Evolutionary conservation across 1,139 yeast species (phyloP).

Genomic region (Taphrina confusa): DNA sequence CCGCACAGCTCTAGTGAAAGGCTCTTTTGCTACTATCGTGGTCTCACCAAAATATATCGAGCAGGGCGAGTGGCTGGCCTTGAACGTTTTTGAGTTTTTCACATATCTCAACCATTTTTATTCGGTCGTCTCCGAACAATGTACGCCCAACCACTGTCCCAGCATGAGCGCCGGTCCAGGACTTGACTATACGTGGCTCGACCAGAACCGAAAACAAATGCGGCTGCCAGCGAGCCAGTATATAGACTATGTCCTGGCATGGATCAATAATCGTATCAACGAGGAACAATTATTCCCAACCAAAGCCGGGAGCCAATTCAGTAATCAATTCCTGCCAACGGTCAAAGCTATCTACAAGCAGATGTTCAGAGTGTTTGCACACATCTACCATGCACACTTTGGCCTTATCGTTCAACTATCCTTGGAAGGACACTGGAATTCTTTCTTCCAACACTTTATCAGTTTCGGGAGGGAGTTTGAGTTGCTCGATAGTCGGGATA

Average conservation of each 20-base stretch:
- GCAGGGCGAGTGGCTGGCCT: slow-evolving; percentile 90
- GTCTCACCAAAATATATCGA: slow-evolving; percentile 94
- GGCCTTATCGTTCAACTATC: slow-evolving; percentile 87
- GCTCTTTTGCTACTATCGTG: slow-evolving; percentile 94
- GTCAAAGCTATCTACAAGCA: slow-evolving; percentile 85
- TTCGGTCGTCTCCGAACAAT: slow-evolving; percentile 25
- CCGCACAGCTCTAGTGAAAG: slow-evolving; percentile 90
- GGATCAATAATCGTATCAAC: slow-evolving; percentile 84
- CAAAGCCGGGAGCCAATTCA: slow-evolving; percentile 78
- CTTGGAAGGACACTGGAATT: slow-evolving; percentile 96
- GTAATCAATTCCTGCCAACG: slow-evolving; percentile 78
- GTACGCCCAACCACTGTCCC: slow-evolving; percentile 19
- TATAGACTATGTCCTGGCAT: slow-evolving; percentile 84
- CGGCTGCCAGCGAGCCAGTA: slow-evolving; percentile 91
- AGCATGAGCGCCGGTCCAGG: slow-evolving; percentile 36
- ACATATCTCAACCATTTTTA: slow-evolving; percentile 52
- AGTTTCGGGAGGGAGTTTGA: slow-evolving; percentile 83
- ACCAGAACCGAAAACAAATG: slow-evolving; percentile 70
- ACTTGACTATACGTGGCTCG: slow-evolving; percentile 89
- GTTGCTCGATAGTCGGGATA: slow-evolving; percentile 72
- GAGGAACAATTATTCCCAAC: slow-evolving; percentile 93
- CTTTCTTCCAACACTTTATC: slow-evolving; percentile 93
- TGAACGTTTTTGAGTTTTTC: slow-evolving; percentile 86
- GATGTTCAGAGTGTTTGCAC: slow-evolving; percentile 96
- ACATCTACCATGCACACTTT: slow-evolving; percentile 89